Evolutionary conservation across 2,329 filamentous ascomycete species (phyloP).

Genomic region (Cytospora piceicola): DNA sequence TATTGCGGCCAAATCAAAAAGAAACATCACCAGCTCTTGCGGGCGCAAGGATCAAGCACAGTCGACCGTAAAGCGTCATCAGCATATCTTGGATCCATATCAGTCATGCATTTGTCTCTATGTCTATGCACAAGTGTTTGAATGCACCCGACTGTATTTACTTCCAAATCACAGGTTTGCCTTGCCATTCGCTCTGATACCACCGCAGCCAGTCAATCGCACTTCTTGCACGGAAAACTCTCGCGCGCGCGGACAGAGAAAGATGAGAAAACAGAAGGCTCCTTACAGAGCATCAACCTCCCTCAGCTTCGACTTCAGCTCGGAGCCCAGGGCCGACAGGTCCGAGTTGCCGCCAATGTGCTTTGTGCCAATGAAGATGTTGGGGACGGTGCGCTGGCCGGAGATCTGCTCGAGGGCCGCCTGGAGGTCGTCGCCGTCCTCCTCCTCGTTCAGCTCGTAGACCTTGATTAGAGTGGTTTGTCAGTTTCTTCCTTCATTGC

Average conservation of each 20-base stretch:
- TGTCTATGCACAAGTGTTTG: neutral
- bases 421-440: constrained; percentile 83
- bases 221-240: neutral
- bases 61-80: neutral
- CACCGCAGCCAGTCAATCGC: constrained; percentile 23
- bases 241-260: neutral
- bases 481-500: constrained; percentile 31
- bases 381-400: constrained; percentile 87
- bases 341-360: constrained; percentile 98
- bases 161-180: constrained; percentile 18
- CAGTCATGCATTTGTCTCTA: neutral
- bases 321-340: constrained; percentile 64
- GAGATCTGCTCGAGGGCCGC: constrained; percentile 79
- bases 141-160: neutral
- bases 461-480: neutral
- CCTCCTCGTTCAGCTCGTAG: constrained; percentile 47
- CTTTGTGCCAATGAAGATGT: constrained; percentile 88
- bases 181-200: constrained; percentile 15
- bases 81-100: too few species aligned
- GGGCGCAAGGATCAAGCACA: neutral
- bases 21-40: neutral
- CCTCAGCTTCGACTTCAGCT: constrained; percentile 58
- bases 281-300: constrained; percentile 51
- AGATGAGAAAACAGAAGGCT: too few species aligned
- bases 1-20: neutral